Conservation (phyloP, 2,329 filamentous ascomycete species). For the Trichophyton rubrum region DNA sequence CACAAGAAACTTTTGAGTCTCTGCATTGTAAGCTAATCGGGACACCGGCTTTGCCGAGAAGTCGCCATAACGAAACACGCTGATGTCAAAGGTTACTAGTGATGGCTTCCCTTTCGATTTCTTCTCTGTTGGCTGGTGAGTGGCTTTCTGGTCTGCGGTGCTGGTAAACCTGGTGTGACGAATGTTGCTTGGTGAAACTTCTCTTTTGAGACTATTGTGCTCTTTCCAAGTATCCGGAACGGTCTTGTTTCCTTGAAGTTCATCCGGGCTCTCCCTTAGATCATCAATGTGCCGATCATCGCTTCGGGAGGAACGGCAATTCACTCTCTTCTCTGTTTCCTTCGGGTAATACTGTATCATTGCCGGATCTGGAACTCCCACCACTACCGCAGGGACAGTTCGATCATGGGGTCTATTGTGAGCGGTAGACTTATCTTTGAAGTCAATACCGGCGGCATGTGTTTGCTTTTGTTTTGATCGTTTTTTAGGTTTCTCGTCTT, state of each 20-base stretch:
- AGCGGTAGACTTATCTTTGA: background rate
- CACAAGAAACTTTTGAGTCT: background rate
- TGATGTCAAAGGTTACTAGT: slow-evolving; percentile 3
- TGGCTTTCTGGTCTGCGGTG: slow-evolving; percentile 1
- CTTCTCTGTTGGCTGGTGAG: background rate
- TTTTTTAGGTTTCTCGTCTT: background rate
- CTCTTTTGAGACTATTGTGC: slow-evolving; percentile 7
- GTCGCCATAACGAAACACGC: slow-evolving; percentile 1
- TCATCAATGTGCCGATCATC: background rate
- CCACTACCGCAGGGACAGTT: background rate
- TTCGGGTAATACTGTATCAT: background rate
- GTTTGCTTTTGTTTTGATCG: background rate
- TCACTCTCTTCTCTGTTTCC: background rate
- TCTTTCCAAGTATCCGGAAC: slow-evolving; percentile 13
- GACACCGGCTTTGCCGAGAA: background rate
- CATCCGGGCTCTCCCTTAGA: slow-evolving; percentile 29
- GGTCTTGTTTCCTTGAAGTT: slow-evolving; percentile 28
- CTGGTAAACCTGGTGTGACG: slow-evolving; percentile 19
- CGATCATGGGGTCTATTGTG: background rate
- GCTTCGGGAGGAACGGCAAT: background rate
- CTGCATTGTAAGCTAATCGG: slow-evolving; percentile 4
- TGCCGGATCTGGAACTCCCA: background rate
- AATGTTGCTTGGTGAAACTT: slow-evolving; percentile 24
- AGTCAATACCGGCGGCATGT: background rate
- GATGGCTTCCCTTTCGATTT: background rate